phyloP scores from a whole-genome alignment of 805 yeast genomes.

The Saccharomycopsis vini region DNA sequence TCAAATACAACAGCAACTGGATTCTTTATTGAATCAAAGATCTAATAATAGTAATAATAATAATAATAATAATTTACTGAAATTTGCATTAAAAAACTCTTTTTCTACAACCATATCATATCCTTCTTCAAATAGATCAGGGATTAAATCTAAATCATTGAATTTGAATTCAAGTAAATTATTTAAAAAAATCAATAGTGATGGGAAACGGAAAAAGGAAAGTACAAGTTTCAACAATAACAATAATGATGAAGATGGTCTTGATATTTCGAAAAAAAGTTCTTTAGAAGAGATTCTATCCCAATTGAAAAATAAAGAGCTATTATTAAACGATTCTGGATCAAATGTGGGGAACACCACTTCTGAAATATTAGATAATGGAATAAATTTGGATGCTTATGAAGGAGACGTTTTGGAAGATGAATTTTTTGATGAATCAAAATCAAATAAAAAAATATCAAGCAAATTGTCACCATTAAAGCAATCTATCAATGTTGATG shows the following conservation, averaged over 20 bases:
- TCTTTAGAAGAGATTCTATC: constrained; percentile 14
- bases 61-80: no score
- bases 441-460: not conserved
- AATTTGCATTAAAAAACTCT: no score
- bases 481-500: not conserved
- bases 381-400: constrained; percentile 11
- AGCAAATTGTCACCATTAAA: not conserved
- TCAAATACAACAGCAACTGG: not conserved
- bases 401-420: constrained; percentile 13
- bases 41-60: no score
- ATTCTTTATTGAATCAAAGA: not conserved
- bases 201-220: no score
- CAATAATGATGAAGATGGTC: not conserved
- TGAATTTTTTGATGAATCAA: constrained; percentile 16
- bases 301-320: constrained; percentile 3
- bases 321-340: not conserved
- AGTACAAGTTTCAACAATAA: not conserved
- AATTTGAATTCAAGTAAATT: constrained; percentile 5
- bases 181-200: constrained; percentile 2
- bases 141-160: constrained; percentile 8
- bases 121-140: no score
- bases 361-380: constrained; percentile 15
- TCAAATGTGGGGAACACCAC: constrained; percentile 12
- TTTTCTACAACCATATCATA: no score
- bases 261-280: not conserved